These are phyloP conservation scores for Pseudogymnoascus sp. DNA, from an alignment of 2,329 filamentous ascomycete genomes.

Conservation along the genomic window DNA sequence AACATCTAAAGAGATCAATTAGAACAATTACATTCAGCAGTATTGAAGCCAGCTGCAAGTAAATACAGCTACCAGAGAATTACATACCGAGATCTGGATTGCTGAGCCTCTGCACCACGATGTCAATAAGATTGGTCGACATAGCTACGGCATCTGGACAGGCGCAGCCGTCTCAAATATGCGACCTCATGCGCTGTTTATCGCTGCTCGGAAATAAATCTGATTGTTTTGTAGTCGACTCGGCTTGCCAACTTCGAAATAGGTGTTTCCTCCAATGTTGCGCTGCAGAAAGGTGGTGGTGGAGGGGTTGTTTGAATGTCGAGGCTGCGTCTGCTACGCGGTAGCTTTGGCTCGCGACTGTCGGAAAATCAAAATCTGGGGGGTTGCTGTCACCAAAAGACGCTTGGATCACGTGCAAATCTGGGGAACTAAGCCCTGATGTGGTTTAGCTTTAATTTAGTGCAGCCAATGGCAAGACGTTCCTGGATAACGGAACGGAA, in stretches of 20 bases:
- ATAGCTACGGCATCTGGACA: conserved; percentile 8
- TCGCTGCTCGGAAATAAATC: not conserved
- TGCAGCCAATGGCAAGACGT: not conserved
- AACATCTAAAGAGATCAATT: conserved; percentile 50
- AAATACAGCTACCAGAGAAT: not conserved
- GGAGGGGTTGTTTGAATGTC: conserved; percentile 6
- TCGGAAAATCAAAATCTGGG: conserved; percentile 8
- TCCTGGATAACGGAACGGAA: not conserved
- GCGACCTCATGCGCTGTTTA: conserved; percentile 7
- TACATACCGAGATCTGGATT: conserved; percentile 32
- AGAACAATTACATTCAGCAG: conserved; percentile 15
- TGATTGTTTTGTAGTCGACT: not conserved
- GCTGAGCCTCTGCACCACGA: conserved; percentile 57
- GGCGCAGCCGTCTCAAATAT: conserved; percentile 6
- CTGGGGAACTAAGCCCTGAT: not conserved
- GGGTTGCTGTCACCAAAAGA: conserved; percentile 5
- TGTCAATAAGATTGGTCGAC: conserved; percentile 54
- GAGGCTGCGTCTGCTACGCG: conserved; percentile 5
- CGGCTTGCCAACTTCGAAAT: not conserved
- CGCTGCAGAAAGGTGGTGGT: conserved; percentile 1
- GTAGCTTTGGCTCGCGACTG: conserved; percentile 7
- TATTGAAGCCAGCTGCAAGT: not conserved
- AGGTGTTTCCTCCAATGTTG: conserved; percentile 2
- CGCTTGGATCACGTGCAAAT: not conserved
- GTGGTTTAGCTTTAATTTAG: not conserved